Conservation (phyloP, 2,329 filamentous ascomycete species). For the Calonectria leucothoes region DNA sequence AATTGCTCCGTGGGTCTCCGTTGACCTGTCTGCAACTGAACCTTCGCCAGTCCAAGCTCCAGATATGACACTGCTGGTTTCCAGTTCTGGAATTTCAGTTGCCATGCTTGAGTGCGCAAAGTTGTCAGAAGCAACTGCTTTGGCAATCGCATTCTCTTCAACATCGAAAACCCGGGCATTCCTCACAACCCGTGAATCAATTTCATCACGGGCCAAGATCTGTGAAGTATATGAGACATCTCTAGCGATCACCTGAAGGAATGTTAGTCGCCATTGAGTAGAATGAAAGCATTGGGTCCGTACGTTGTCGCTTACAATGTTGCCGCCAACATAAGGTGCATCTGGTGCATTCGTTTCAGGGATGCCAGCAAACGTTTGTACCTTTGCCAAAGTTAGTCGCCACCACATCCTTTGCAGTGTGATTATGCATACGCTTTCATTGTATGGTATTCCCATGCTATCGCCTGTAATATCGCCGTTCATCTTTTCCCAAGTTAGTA, state of each 20-base stretch:
- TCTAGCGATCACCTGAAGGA: not conserved
- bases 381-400: slow-evolving; percentile 34
- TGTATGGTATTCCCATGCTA: not conserved
- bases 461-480: slow-evolving; percentile 19
- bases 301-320: slow-evolving; percentile 5
- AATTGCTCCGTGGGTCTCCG: not conserved
- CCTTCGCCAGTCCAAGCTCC: not conserved
- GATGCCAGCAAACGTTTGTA: slow-evolving; percentile 11
- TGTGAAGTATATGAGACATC: not conserved
- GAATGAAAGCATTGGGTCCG: not conserved
- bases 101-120: too few species aligned
- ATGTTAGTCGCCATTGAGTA: not conserved
- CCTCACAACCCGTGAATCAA: too few species aligned
- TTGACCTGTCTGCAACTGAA: not conserved
- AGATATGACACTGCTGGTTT: too few species aligned
- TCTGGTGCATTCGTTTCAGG: not conserved
- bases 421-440: not conserved
- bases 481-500: slow-evolving; percentile 41
- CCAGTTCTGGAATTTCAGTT: not conserved
- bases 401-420: too few species aligned
- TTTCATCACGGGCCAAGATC: not conserved
- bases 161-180: not conserved
- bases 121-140: not conserved
- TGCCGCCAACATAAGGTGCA: not conserved
- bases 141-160: not conserved